These are phyloP conservation scores for Colletotrichum gigasporum DNA, from an alignment of 2,329 filamentous ascomycete genomes.

Conservation along the genomic window DNA sequence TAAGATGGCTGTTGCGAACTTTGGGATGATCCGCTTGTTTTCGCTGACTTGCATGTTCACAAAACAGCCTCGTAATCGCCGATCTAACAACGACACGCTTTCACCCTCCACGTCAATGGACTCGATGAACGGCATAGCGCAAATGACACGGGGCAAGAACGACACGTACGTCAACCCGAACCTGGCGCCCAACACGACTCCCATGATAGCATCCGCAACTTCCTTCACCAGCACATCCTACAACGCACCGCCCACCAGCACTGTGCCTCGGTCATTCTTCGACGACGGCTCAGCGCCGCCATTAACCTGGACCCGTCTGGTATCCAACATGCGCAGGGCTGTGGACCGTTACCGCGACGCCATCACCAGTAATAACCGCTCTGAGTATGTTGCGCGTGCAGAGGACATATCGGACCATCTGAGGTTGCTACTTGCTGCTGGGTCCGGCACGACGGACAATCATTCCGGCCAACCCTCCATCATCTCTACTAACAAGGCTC, in stretches of 20 bases:
- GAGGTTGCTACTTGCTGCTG: slow-evolving; percentile 90
- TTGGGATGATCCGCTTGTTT: background rate
- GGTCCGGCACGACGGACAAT: slow-evolving; percentile 97
- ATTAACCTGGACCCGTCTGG: slow-evolving; percentile 87
- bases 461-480: slow-evolving; percentile 99
- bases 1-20: slow-evolving; percentile 57
- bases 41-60: slow-evolving; percentile 11
- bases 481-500: slow-evolving; percentile 95
- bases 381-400: slow-evolving; percentile 92
- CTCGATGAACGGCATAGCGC: slow-evolving; percentile 79
- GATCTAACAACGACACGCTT: slow-evolving; percentile 74
- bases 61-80: slow-evolving; percentile 69
- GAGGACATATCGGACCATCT: slow-evolving; percentile 98
- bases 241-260: slow-evolving; percentile 65
- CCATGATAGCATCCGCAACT: slow-evolving; percentile 67
- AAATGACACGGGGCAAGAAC: slow-evolving; percentile 63
- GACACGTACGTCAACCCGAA: slow-evolving; percentile 61
- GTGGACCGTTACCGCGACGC: slow-evolving; percentile 91
- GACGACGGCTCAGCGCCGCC: slow-evolving; percentile 85
- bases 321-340: slow-evolving; percentile 91
- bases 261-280: slow-evolving; percentile 84
- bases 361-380: slow-evolving; percentile 83
- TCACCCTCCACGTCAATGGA: slow-evolving; percentile 93
- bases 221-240: slow-evolving; percentile 70
- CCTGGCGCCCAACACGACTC: slow-evolving; percentile 47